Evolutionary conservation across 176 grass and related monocot genomes (phyloP).

Genomic region (Paspalum vaginatum): DNA sequence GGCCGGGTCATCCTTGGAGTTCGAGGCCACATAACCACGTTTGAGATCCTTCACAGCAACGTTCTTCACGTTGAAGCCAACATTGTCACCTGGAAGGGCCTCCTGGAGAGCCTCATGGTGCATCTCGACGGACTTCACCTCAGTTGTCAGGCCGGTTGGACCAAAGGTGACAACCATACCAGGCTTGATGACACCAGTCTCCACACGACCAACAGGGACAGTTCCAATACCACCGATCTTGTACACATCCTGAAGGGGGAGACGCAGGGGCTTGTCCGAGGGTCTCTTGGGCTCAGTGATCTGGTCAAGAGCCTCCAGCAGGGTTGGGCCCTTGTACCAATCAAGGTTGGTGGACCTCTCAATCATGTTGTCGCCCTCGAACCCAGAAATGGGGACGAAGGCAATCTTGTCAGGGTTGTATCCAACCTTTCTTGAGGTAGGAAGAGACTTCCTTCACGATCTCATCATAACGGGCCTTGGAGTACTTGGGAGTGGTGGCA

Average conservation of each 20-base stretch:
- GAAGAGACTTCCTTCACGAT: too few relatives aligned
- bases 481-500: too few relatives aligned
- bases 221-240: constrained; percentile 97
- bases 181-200: constrained; percentile 81
- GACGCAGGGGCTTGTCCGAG: constrained; percentile 90
- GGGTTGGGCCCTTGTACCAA: too few relatives aligned
- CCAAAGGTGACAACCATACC: constrained; percentile 87
- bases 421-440: too few relatives aligned
- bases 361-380: too few relatives aligned
- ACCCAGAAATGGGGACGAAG: too few relatives aligned
- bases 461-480: too few relatives aligned
- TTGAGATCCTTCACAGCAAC: constrained; percentile 90
- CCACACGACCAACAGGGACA: constrained; percentile 79
- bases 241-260: constrained; percentile 98
- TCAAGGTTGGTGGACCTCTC: too few relatives aligned
- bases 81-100: constrained; percentile 79
- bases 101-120: constrained; percentile 88
- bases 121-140: constrained; percentile 97
- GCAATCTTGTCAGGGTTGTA: too few relatives aligned
- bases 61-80: constrained; percentile 87
- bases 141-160: constrained; percentile 75
- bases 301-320: constrained; percentile 65
- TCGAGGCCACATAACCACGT: constrained; percentile 80
- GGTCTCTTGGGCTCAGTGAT: constrained; percentile 88
- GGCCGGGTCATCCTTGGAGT: constrained; percentile 94